Evolutionary conservation across 2,329 filamentous ascomycete genomes (phyloP).

Genomic region (Diplodia sapinea): DNA sequence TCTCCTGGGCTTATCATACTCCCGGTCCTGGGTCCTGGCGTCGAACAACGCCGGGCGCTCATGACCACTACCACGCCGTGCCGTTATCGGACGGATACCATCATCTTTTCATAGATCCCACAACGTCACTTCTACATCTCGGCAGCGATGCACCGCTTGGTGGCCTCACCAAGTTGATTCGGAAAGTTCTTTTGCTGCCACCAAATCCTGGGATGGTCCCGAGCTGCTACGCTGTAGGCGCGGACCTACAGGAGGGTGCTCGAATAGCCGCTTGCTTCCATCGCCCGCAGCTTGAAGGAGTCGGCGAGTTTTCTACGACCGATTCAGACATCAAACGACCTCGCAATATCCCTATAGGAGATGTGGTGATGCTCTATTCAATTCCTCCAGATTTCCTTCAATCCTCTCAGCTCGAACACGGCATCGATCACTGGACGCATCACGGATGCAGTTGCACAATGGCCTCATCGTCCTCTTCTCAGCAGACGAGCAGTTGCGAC

Average conservation of each 20-base stretch:
- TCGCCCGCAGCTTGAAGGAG: not conserved
- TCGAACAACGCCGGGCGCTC: not conserved
- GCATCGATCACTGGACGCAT: constrained; percentile 32
- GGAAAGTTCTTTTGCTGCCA: constrained; percentile 63
- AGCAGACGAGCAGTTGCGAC: not conserved
- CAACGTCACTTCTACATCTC: constrained; percentile 61
- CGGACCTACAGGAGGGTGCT: constrained; percentile 64
- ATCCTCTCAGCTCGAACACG: constrained; percentile 42
- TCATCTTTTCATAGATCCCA: constrained; percentile 68
- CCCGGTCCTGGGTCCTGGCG: constrained; percentile 31
- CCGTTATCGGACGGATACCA: constrained; percentile 70
- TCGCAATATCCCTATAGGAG: constrained; percentile 32
- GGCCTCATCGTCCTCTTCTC: not conserved
- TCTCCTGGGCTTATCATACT: constrained; percentile 38
- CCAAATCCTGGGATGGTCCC: constrained; percentile 48
- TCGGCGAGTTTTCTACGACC: constrained; percentile 39
- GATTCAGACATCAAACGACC: constrained; percentile 44
- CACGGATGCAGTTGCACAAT: not conserved
- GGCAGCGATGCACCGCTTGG: constrained; percentile 65
- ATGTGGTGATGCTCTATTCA: constrained; percentile 11
- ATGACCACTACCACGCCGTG: constrained; percentile 67
- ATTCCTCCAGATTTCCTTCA: constrained; percentile 60
- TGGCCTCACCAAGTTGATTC: constrained; percentile 62
- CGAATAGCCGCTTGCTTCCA: constrained; percentile 57
- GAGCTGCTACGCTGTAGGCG: constrained; percentile 61